Conservation (phyloP, 805 yeast species). For the Komagataella ulmi region DNA sequence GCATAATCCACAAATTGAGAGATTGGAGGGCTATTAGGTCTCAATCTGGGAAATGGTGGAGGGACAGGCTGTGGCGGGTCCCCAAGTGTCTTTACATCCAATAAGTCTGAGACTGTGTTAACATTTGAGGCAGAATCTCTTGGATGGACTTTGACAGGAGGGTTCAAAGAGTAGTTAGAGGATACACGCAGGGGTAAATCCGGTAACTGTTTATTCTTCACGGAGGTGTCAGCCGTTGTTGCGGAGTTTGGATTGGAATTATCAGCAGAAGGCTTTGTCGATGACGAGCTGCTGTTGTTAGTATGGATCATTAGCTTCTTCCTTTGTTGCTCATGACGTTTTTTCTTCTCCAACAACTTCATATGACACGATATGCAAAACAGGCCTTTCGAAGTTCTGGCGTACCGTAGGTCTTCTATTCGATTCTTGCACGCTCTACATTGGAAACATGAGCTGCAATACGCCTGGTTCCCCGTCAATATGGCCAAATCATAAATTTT, state of each 20-base stretch:
- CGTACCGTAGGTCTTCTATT: constrained; percentile 82
- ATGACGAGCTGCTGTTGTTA: neutral
- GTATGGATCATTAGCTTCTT: neutral
- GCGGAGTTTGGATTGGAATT: constrained; percentile 1
- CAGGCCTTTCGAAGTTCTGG: constrained; percentile 83
- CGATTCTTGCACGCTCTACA: constrained; percentile 80
- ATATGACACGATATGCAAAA: constrained; percentile 93
- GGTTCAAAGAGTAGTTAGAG: neutral
- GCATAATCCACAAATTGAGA: neutral
- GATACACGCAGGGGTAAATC: neutral
- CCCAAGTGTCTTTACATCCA: neutral
- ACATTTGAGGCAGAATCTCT: neutral
- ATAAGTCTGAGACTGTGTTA: neutral
- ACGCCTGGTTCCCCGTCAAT: constrained; percentile 89
- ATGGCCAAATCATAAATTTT: constrained; percentile 91
- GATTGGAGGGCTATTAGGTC: neutral
- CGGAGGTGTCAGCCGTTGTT: neutral
- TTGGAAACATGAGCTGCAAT: constrained; percentile 79
- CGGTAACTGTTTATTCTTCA: neutral
- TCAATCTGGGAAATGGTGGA: neutral
- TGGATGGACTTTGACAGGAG: neutral
- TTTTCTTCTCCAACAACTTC: constrained; percentile 54
- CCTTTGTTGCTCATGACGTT: constrained; percentile 31
- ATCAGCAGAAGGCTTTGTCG: neutral
- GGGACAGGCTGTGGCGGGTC: neutral